Evolutionary conservation across 2,329 filamentous ascomycete species (phyloP).

Genomic region (Xylariales sp.): DNA sequence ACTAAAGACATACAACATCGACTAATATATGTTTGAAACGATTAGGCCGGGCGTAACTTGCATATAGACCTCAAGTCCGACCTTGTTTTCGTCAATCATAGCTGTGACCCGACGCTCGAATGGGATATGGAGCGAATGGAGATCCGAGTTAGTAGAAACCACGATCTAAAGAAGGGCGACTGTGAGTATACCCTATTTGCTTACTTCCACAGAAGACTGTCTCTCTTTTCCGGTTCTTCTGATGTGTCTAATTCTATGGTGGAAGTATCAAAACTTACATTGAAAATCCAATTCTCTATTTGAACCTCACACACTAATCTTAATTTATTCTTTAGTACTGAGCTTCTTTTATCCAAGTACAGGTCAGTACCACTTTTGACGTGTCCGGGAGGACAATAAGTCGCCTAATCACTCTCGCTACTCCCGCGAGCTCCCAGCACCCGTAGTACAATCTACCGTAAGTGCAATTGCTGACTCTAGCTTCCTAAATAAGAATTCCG

Average conservation of each 20-base stretch:
- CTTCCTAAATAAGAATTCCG: conserved; percentile 10
- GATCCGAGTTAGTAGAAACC: conserved; percentile 18
- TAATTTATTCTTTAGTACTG: background rate
- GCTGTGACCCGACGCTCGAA: conserved; percentile 31
- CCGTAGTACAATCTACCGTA: background rate
- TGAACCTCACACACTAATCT: background rate
- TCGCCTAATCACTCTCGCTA: background rate
- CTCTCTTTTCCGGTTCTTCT: background rate
- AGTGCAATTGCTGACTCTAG: conserved; percentile 4
- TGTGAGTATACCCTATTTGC: conserved; percentile 14
- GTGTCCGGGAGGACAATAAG: background rate
- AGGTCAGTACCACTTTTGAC: conserved; percentile 8
- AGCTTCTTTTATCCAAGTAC: conserved; percentile 31
- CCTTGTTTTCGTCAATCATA: conserved; percentile 32
- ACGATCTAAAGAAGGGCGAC: conserved; percentile 28
- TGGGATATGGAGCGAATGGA: conserved; percentile 34
- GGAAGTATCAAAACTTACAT: background rate
- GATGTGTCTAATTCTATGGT: background rate
- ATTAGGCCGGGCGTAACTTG: conserved; percentile 20
- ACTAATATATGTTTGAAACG: conserved; percentile 14
- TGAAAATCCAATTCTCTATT: background rate
- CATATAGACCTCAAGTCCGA: conserved; percentile 35
- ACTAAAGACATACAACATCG: background rate
- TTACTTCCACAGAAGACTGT: background rate
- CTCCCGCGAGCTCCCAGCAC: background rate